Evolutionary conservation across 1,284 basidiomycete species (phyloP).

Genomic region (Irpex rosettiformis): DNA sequence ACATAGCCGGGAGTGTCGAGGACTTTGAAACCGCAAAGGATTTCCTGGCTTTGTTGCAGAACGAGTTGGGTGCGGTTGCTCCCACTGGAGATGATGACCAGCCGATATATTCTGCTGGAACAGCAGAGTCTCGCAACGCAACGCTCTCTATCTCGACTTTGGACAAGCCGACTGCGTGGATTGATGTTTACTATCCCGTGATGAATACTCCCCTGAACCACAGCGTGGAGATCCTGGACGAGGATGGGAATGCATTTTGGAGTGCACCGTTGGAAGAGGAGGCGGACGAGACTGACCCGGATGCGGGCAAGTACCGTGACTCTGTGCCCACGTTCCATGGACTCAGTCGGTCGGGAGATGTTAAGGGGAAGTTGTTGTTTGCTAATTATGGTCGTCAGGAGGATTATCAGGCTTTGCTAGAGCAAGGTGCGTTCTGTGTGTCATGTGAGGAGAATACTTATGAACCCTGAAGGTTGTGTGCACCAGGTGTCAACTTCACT

Average conservation of each 20-base stretch:
- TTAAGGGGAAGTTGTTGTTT: constrained; percentile 71
- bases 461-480: background rate
- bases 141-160: constrained; percentile 54
- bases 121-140: constrained; percentile 57
- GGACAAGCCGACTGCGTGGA: constrained; percentile 63
- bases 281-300: constrained; percentile 58
- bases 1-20: constrained; percentile 64
- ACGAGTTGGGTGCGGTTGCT: constrained; percentile 50
- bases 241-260: constrained; percentile 57
- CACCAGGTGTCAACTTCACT: constrained; percentile 51
- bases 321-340: constrained; percentile 70
- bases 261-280: constrained; percentile 66
- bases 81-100: constrained; percentile 28
- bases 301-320: constrained; percentile 57
- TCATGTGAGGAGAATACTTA: background rate
- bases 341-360: constrained; percentile 61
- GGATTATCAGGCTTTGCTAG: constrained; percentile 34
- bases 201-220: constrained; percentile 73
- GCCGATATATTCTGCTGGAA: constrained; percentile 66
- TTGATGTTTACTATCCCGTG: constrained; percentile 80
- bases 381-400: constrained; percentile 80
- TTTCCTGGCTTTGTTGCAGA: constrained; percentile 61
- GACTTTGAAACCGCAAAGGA: constrained; percentile 65
- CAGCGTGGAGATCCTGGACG: constrained; percentile 56
- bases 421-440: constrained; percentile 36